Conservation (phyloP, 202 grass and related monocot genomes). For the Setaria viridis region DNA sequence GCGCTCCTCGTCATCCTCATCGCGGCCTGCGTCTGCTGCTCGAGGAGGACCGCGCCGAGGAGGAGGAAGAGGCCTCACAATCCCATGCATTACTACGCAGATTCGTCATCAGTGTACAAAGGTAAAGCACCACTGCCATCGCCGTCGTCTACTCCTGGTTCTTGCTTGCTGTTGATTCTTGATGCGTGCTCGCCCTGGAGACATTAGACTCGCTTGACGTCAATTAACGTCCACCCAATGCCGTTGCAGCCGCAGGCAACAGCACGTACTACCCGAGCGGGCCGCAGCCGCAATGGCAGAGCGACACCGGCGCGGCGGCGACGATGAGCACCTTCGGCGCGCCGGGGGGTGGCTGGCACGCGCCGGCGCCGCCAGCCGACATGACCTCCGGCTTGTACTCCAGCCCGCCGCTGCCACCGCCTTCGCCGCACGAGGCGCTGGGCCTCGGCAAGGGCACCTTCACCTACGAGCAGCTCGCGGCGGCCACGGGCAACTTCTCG, state of each 20-base stretch:
- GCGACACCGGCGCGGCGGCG: background rate
- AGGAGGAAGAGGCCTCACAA: slow-evolving; percentile 65
- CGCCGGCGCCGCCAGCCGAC: slow-evolving; percentile 16
- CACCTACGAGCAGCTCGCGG: slow-evolving; percentile 72
- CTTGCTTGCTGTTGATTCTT: slow-evolving; percentile 18
- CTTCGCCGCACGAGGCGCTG: slow-evolving; percentile 40
- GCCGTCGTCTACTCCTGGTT: background rate
- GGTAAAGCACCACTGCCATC: slow-evolving; percentile 38
- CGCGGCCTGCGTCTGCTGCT: slow-evolving; percentile 65
- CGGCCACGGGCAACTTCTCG: slow-evolving; percentile 64
- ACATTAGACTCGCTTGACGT: background rate
- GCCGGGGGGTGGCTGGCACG: slow-evolving; percentile 3
- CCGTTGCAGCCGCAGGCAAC: slow-evolving; percentile 29
- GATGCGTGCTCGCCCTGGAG: background rate
- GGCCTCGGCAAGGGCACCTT: slow-evolving; percentile 68
- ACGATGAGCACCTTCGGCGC: slow-evolving; percentile 28
- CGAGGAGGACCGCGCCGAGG: slow-evolving; percentile 59
- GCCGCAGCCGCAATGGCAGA: slow-evolving; percentile 50
- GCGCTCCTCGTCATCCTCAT: slow-evolving; percentile 58
- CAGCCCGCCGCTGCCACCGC: slow-evolving; percentile 40
- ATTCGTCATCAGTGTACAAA: slow-evolving; percentile 56
- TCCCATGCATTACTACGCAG: slow-evolving; percentile 68
- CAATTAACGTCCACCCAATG: too few relatives aligned
- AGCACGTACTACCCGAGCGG: slow-evolving; percentile 48
- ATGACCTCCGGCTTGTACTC: slow-evolving; percentile 48